phyloP scores from a whole-genome alignment of 345 rosid species.

The Bruguiera parviflora region DNA sequence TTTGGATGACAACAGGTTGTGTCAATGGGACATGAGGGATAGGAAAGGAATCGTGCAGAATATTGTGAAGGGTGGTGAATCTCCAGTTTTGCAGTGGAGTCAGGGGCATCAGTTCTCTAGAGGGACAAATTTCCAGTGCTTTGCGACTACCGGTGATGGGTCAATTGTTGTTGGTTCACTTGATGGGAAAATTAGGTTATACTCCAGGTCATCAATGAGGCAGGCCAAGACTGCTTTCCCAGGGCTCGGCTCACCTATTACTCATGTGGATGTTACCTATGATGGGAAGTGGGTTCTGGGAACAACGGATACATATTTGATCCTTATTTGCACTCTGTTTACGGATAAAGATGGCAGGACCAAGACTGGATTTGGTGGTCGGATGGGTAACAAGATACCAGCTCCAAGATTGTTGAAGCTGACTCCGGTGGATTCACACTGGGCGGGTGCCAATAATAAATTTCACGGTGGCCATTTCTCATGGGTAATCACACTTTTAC shows the following conservation, averaged over 20 bases:
- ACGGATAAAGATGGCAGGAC: constrained; percentile 89
- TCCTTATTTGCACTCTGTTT: constrained; percentile 86
- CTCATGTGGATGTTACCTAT: constrained; percentile 83
- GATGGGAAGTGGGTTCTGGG: constrained; percentile 97
- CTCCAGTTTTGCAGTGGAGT: constrained; percentile 80
- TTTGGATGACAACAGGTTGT: constrained; percentile 85
- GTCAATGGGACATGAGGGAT: constrained; percentile 98
- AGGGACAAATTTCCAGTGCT: constrained; percentile 95
- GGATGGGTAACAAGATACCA: constrained; percentile 93
- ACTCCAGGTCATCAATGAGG: constrained; percentile 83
- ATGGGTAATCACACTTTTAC: constrained; percentile 59
- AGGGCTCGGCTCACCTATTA: constrained; percentile 89
- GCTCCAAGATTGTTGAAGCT: constrained; percentile 92
- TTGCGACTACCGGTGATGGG: constrained; percentile 89
- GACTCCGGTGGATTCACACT: constrained; percentile 81
- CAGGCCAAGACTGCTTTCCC: constrained; percentile 95
- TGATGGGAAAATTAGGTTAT: constrained; percentile 92
- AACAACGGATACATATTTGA: constrained; percentile 77
- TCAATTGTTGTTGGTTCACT: constrained; percentile 85
- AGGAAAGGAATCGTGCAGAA: constrained; percentile 76
- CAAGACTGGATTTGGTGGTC: constrained; percentile 77
- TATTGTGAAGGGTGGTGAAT: constrained; percentile 40
- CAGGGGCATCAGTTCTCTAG: constrained; percentile 94
- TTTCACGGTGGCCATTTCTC: constrained; percentile 95
- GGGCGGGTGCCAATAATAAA: constrained; percentile 79